Evolutionary conservation across 116 monocot species (phyloP).

Genomic region (Iris pallida): DNA sequence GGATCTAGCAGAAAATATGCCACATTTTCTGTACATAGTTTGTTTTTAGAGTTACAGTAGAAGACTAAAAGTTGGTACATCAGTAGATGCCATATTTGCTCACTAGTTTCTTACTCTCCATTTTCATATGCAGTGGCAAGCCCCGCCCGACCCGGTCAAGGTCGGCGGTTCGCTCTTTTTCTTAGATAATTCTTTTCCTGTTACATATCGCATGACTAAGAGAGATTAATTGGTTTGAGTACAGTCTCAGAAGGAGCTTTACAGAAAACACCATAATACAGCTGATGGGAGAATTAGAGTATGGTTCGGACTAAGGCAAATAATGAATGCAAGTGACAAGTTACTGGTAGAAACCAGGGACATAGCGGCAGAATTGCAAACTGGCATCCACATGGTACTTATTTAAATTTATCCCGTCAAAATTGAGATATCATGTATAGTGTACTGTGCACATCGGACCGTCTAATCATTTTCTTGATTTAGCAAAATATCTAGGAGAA

Average conservation of each 20-base stretch:
- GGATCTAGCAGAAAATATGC: too few relatives aligned
- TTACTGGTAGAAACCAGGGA: conserved; percentile 66
- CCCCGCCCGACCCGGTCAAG: too few relatives aligned
- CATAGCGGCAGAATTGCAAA: conserved; percentile 54
- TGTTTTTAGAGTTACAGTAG: too few relatives aligned
- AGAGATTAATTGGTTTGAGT: conserved; percentile 2
- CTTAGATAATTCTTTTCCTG: neutral
- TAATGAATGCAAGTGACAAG: conserved; percentile 84
- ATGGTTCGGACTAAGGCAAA: conserved; percentile 93
- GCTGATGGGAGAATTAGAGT: conserved; percentile 79
- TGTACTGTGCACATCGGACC: too few relatives aligned
- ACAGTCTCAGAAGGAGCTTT: conserved; percentile 83
- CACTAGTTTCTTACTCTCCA: too few relatives aligned
- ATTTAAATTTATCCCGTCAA: neutral
- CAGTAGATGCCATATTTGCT: too few relatives aligned
- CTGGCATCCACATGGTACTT: conserved; percentile 89
- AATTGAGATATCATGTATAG: too few relatives aligned
- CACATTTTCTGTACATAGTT: too few relatives aligned
- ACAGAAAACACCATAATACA: conserved; percentile 68
- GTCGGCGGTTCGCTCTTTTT: neutral
- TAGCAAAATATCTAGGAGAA: too few relatives aligned
- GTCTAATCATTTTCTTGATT: too few relatives aligned
- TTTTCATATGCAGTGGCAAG: too few relatives aligned
- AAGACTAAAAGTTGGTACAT: too few relatives aligned
- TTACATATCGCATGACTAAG: conserved; percentile 4